Base-by-base conservation (phyloP, 164 flowering plant genomes). In the Saururus chinensis region DNA sequence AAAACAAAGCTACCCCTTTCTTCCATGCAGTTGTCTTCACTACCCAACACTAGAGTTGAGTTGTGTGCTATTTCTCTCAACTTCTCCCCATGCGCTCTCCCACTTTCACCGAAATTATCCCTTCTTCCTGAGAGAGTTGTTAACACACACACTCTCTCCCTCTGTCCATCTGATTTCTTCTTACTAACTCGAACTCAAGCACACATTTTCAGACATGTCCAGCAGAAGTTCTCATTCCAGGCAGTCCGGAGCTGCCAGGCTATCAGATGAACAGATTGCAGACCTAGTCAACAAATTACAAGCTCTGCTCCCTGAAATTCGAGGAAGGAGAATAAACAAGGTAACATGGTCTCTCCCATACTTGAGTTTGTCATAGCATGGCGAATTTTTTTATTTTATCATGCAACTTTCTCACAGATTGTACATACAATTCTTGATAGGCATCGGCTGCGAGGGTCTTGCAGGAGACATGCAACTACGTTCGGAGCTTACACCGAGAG, bases 381-480 rank as follows among this genome's bases (percentile, higher is more conserved):
- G 17, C 6, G 37, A n/a, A n/a, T 6, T 30, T 30, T 30, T 30
- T 2, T 30, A 2, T 2, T 30, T 30, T 2, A 30, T 30, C 37
- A 6, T 30, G 4, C 37, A 30, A 30, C 37, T 6, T n/a, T 30
- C 37, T 30, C 37, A 30, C 37, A 30, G 6, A 30, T 30, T 30
- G 2, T 30, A n/a, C n/a, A n/a, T 30, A 2, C 6, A 30, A 2
- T 30, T 30, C 2, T 30, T 30, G 37, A 30, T 30, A 90, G 97
- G 89, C 77, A 6, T 90, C 97, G 17, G 84, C 95, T 4, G 74
- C 92, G 0, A 86, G 66, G 80, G 87, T 88, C 9, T 53, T 90
- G 64, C 91, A 88, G 62, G 97, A 90, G 77, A 90, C 97, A 17
- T 90, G 97, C 81, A 82, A 86, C 78, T 86, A 90, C 60, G 87